These are phyloP conservation scores for Cryptosporidium tyzzeri DNA, from an alignment of 169 alveolate genomes.

Conservation along the genomic window DNA sequence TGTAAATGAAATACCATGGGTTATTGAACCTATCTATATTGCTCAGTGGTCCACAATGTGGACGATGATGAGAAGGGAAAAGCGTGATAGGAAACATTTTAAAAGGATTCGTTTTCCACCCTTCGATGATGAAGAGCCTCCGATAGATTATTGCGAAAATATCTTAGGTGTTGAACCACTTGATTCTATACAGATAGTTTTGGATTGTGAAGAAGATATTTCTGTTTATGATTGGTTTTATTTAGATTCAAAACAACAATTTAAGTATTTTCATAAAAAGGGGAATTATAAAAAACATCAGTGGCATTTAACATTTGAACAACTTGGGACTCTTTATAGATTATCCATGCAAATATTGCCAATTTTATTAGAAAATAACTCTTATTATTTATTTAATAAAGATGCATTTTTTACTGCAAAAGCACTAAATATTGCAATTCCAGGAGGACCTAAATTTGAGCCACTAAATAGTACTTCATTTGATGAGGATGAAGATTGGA, in stretches of 20 bases:
- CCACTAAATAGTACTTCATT: conserved; percentile 96
- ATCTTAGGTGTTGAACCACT: conserved; percentile 98
- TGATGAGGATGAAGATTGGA: conserved; percentile 99
- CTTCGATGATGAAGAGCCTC: conserved; percentile 99
- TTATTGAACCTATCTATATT: conserved; percentile 98
- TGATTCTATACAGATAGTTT: conserved; percentile 98
- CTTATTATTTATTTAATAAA: conserved; percentile 96
- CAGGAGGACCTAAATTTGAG: conserved; percentile 99
- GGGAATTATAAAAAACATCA: conserved; percentile 92
- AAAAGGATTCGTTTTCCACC: conserved; percentile 99
- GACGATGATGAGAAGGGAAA: conserved; percentile 99
- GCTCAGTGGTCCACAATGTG: conserved; percentile 99
- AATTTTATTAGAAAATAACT: conserved; percentile 96
- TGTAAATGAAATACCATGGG: conserved; percentile 98
- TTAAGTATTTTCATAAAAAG: conserved; percentile 83
- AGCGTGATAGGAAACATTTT: conserved; percentile 99
- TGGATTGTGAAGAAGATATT: conserved; percentile 98
- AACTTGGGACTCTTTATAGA: conserved; percentile 97
- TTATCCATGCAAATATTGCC: conserved; percentile 96
- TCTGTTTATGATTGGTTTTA: conserved; percentile 99
- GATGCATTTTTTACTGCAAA: conserved; percentile 98
- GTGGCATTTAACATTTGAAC: conserved; percentile 95
- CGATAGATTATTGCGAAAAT: conserved; percentile 98
- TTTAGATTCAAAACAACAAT: conserved; percentile 84
- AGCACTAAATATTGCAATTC: conserved; percentile 99